Conservation (phyloP, 148 eudicot species). For the Fagopyrum homotropicum region DNA sequence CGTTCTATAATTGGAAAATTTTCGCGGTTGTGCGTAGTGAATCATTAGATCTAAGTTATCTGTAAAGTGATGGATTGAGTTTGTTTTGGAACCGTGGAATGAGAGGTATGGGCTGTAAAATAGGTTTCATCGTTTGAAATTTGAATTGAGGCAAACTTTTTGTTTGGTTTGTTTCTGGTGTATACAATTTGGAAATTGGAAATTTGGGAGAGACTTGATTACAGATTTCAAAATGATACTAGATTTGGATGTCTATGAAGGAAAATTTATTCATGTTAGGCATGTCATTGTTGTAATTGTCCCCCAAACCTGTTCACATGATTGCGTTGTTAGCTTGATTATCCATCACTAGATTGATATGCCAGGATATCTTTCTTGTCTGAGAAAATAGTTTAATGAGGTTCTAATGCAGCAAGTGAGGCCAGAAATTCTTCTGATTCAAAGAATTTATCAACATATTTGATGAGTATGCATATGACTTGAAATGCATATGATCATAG, state of each 20-base stretch:
- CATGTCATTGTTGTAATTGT: background rate
- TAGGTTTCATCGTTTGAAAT: background rate
- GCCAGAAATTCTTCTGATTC: background rate
- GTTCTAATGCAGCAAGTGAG: background rate
- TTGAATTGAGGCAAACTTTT: background rate
- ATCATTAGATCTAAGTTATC: background rate
- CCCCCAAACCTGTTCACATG: background rate
- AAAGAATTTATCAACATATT: slow-evolving; percentile 1
- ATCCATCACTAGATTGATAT: background rate
- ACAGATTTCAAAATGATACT: background rate
- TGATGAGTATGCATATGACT: background rate
- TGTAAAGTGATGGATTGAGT: background rate
- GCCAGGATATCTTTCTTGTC: background rate
- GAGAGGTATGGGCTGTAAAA: background rate
- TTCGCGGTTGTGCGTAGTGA: background rate
- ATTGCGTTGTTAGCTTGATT: background rate
- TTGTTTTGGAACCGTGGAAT: background rate
- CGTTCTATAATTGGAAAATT: background rate
- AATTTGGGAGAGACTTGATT: background rate
- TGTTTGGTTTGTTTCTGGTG: background rate
- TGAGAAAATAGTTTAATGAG: background rate
- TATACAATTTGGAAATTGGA: background rate
- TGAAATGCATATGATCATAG: background rate
- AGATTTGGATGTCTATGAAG: background rate
- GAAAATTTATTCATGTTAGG: background rate